Evolutionary conservation across 805 yeast genomes (phyloP).

Genomic region (Metschnikowia aberdeeniae): DNA sequence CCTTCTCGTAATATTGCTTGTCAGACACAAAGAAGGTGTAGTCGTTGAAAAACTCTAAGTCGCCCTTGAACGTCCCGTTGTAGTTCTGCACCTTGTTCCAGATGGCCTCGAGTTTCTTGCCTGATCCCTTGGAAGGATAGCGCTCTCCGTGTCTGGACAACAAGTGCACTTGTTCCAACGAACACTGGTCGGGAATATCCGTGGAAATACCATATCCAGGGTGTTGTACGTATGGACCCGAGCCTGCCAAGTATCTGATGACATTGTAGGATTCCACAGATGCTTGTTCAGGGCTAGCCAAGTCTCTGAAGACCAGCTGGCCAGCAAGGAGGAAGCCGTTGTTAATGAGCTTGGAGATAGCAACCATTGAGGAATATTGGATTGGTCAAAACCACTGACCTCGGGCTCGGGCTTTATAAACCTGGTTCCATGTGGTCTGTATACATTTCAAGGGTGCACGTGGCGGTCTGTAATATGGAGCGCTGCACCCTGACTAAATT

Average conservation of each 20-base stretch:
- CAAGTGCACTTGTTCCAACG: conserved; percentile 63
- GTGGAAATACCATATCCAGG: conserved; percentile 51
- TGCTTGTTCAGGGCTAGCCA: conserved; percentile 40
- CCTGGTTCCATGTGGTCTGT: no score
- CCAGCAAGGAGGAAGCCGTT: conserved; percentile 29
- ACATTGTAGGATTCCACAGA: conserved; percentile 44
- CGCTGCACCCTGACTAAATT: no score
- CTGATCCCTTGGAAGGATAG: conserved; percentile 42
- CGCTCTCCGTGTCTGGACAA: conserved; percentile 79
- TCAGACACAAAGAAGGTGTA: conserved; percentile 47
- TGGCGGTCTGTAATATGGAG: no score
- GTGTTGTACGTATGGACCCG: conserved; percentile 52
- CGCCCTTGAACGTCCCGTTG: conserved; percentile 40
- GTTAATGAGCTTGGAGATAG: conserved; percentile 22
- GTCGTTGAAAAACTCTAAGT: conserved; percentile 50
- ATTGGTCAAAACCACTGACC: no score
- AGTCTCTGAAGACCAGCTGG: conserved; percentile 24
- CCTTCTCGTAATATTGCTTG: conserved; percentile 42
- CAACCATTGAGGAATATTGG: conserved; percentile 6
- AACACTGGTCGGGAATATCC: conserved; percentile 48
- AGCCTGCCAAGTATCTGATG: conserved; percentile 49
- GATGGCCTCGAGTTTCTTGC: conserved; percentile 25
- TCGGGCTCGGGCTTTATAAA: no score
- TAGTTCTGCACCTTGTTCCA: conserved; percentile 24
- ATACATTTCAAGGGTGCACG: no score